These are phyloP conservation scores for Amesomyces nigricolor DNA, from an alignment of 2,329 filamentous ascomycete species.

Conservation along the genomic window DNA sequence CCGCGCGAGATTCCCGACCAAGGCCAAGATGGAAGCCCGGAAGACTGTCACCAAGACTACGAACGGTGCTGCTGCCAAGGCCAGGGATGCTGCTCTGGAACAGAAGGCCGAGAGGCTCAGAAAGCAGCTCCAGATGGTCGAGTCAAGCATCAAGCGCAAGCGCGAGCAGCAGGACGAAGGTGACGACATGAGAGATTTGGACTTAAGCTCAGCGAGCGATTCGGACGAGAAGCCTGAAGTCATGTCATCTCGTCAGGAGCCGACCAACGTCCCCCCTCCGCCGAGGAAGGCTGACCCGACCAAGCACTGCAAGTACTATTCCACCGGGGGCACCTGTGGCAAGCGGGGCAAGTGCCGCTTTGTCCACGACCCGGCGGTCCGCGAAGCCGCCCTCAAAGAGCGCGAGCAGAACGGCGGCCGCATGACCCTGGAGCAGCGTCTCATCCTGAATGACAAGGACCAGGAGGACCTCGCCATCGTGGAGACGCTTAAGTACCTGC, in stretches of 20 bases:
- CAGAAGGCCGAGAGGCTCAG: slow-evolving; percentile 56
- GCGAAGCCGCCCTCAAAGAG: slow-evolving; percentile 58
- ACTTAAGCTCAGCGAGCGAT: slow-evolving; percentile 38
- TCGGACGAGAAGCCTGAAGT: slow-evolving; percentile 57
- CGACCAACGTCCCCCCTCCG: slow-evolving; percentile 37
- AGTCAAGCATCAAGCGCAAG: slow-evolving; percentile 64
- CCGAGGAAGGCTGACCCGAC: slow-evolving; percentile 55
- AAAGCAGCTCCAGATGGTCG: slow-evolving; percentile 62
- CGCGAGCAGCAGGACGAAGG: slow-evolving; percentile 62
- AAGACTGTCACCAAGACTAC: slow-evolving; percentile 44
- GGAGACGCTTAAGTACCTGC: slow-evolving; percentile 60
- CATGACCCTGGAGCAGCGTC: slow-evolving; percentile 59
- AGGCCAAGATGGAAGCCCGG: slow-evolving; percentile 60
- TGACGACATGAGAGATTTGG: slow-evolving; percentile 54
- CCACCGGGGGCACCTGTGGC: slow-evolving; percentile 61
- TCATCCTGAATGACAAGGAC: slow-evolving; percentile 62
- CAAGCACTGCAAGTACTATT: slow-evolving; percentile 66
- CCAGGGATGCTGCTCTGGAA: slow-evolving; percentile 46
- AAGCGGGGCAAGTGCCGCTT: slow-evolving; percentile 74
- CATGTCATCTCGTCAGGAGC: slow-evolving; percentile 45
- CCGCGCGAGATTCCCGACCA: slow-evolving; percentile 73
- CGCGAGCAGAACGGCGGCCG: slow-evolving; percentile 60
- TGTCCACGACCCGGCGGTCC: slow-evolving; percentile 59
- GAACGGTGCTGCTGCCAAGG: slow-evolving; percentile 49
- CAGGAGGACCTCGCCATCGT: slow-evolving; percentile 62